Conservation (phyloP, 768 basidiomycete genomes). For the Aureoboletus auriporus region DNA sequence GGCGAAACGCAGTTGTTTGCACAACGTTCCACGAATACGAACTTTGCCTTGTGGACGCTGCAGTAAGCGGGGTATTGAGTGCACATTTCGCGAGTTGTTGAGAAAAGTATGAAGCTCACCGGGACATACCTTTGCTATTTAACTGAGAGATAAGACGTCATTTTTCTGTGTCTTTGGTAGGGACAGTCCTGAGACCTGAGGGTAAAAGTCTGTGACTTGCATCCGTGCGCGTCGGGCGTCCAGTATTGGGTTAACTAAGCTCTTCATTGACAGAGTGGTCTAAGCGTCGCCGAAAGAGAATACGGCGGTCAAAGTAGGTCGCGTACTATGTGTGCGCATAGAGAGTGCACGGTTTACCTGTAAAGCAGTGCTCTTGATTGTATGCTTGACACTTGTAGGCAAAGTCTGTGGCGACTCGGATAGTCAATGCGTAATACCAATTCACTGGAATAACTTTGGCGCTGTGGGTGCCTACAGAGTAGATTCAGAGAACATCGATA, state of each 20-base stretch:
- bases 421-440: neutral
- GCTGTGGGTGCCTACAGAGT: constrained; percentile 6
- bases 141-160: constrained; percentile 1
- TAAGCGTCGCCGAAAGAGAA: neutral
- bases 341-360: constrained; percentile 7
- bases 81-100: constrained; percentile 16
- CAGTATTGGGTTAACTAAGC: constrained; percentile 6
- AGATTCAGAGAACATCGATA: neutral
- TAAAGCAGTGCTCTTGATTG: neutral
- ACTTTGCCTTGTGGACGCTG: neutral
- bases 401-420: constrained; percentile 26
- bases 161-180: constrained; percentile 4
- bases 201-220: neutral
- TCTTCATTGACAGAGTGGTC: neutral
- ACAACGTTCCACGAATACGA: neutral
- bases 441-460: constrained; percentile 9
- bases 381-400: constrained; percentile 4
- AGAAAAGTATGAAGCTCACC: constrained; percentile 4
- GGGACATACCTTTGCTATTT: constrained; percentile 18
- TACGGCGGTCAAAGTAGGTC: neutral
- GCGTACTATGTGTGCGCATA: constrained; percentile 3
- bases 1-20: rapidly evolving
- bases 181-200: neutral
- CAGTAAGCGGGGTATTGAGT: constrained; percentile 6
- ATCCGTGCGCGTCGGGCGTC: neutral